Evolutionary conservation across 805 yeast genomes (phyloP).

Genomic region (Cyberlindnera mrakii): DNA sequence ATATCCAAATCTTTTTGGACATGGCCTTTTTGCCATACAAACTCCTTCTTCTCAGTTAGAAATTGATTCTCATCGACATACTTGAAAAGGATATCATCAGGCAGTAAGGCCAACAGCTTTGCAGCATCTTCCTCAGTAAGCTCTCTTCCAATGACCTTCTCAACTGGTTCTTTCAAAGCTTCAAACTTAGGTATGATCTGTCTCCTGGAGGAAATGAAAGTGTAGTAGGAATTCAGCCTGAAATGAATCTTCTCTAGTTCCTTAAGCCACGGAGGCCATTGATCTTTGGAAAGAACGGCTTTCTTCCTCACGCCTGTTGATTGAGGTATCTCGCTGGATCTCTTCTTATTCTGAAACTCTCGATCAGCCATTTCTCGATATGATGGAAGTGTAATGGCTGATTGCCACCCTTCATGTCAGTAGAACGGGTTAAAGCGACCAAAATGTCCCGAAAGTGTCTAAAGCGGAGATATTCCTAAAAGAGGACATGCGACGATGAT

Average conservation of each 20-base stretch:
- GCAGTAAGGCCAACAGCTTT: constrained; percentile 52
- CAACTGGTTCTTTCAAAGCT: constrained; percentile 45
- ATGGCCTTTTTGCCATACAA: constrained; percentile 39
- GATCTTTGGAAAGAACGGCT: constrained; percentile 3
- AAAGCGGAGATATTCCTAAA: too few relatives aligned
- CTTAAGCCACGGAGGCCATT: constrained; percentile 27
- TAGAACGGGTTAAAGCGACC: too few relatives aligned
- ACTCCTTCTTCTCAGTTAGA: constrained; percentile 30
- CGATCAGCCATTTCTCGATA: too few relatives aligned
- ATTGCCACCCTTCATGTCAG: too few relatives aligned
- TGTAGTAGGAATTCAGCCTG: constrained; percentile 52
- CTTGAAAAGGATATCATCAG: constrained; percentile 62
- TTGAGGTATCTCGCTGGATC: background rate
- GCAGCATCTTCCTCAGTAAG: constrained; percentile 55
- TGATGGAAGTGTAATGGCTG: too few relatives aligned
- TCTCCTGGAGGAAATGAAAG: constrained; percentile 55
- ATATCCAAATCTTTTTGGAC: constrained; percentile 51
- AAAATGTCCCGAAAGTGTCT: too few relatives aligned
- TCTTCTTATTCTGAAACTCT: background rate
- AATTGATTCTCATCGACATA: constrained; percentile 77
- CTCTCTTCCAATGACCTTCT: constrained; percentile 39
- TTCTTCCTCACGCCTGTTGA: constrained; percentile 2
- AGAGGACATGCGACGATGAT: too few relatives aligned
- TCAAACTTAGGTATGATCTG: constrained; percentile 55
- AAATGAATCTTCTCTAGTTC: constrained; percentile 44